Percentiles rank a stretch among this genome's conserved stretches.
Evolutionary conservation across 306 rosid genomes (phyloP).

Genomic region (Pueraria montana): DNA sequence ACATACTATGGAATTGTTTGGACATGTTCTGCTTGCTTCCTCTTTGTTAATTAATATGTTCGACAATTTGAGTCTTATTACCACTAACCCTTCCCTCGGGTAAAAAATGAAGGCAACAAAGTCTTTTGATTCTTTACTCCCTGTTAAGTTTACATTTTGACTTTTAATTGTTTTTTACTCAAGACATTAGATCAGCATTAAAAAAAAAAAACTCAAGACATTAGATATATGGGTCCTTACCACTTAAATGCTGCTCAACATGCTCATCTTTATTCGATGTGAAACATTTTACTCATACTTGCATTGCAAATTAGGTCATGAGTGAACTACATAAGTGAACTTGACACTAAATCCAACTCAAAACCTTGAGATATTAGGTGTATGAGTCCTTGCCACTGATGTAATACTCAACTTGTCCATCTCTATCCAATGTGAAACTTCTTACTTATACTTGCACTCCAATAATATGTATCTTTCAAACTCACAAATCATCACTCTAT

Average conservation of each 20-base stretch:
- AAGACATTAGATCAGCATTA: neutral
- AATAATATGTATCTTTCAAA: neutral
- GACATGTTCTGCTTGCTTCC: constrained; percentile 2
- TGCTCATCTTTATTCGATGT: neutral
- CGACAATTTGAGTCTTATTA: neutral
- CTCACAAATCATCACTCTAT: neutral
- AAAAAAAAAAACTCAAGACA: no score
- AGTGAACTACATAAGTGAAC: neutral
- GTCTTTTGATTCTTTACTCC: neutral
- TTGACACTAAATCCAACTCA: neutral
- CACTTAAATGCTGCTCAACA: neutral
- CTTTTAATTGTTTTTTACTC: neutral
- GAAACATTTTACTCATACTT: neutral
- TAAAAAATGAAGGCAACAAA: neutral
- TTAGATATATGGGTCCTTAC: neutral
- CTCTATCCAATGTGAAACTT: neutral
- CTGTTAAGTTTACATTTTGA: constrained; percentile 12
- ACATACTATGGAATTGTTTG: neutral
- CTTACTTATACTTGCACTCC: neutral
- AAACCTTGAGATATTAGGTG: neutral
- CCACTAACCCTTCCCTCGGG: neutral
- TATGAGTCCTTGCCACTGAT: neutral
- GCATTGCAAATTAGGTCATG: neutral
- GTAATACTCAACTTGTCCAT: neutral
- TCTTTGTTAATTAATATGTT: neutral